Evolutionary conservation across 2,329 filamentous ascomycete species (phyloP), one percentile per base, ranked within the genome.

Genomic region (Sporothrix euskadiensis): DNA sequence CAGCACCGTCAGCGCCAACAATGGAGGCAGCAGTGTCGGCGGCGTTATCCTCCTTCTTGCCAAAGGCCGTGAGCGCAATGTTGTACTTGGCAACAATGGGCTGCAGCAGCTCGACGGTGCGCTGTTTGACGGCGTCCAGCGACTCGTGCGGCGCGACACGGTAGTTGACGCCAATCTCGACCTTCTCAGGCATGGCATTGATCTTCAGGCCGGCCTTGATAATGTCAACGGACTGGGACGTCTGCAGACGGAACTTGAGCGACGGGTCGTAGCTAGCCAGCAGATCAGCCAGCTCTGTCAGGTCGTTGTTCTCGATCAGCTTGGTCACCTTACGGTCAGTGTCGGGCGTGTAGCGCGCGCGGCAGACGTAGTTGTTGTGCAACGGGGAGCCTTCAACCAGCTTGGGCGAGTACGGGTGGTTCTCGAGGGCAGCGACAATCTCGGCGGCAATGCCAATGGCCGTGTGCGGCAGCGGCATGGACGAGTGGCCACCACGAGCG

Each of bases 171-270:
- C 86, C 84, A 0, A 88, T 82, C 0, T 82, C 82, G 0, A 86
- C 87, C 9, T 84, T 83, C 77, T 92, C 90, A 0, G 91, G 91
- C 63, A 92, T 84, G 0, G 90, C 89, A 75, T 92, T 92, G 78
- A 87, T 86, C 81, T 92, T 92, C 66, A 88, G 83, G 0, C 90
- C 90, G 72, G 74, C 70, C 9, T 52, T 44, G 75, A 92, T 88
- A 6, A 89, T 80, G 77, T 91, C 89, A 0, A 89, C 85, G 0
- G 90, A 86, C 52, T 88, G 84, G 0, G 88, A 90, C 0, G 89
- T 91, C 56, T 88, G 88, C 74, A 91, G 84, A 26, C 88, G 82
- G 77, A 87, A 90, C 57, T 83, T 83, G 70, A 81, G 79, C 6
- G 56, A 65, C 0, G 57, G 39, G 68, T 75, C 73, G 39, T 47